Percentiles rank a stretch among this genome's conserved stretches.
Conservation (phyloP, 371 early-diverging fungal genomes). For the Mortierella sp. region DNA sequence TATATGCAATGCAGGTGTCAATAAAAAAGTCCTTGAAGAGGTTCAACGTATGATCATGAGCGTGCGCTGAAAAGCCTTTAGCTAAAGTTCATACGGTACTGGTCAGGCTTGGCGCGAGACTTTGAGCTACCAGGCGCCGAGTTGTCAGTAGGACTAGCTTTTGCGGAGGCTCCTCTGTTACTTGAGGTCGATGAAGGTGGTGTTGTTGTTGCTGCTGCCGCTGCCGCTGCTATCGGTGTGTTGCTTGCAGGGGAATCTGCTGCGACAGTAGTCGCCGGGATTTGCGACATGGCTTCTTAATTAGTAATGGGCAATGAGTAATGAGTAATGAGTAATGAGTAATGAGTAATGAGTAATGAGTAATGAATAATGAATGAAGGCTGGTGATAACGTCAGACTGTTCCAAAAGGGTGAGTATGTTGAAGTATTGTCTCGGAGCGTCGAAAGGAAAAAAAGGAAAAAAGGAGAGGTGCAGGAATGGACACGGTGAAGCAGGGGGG, state of each 20-base stretch:
- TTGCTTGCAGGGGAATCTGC: neutral
- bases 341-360: neutral
- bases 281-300: constrained; percentile 14
- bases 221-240: neutral
- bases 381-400: too few species aligned
- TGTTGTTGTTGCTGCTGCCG: neutral
- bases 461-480: neutral
- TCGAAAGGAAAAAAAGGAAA: neutral
- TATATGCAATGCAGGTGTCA: neutral
- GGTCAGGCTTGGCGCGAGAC: constrained; percentile 3
- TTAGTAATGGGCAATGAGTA: neutral
- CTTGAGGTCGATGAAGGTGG: neutral
- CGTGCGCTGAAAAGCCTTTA: too few species aligned
- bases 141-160: neutral
- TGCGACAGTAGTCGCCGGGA: neutral
- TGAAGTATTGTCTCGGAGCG: neutral
- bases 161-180: neutral
- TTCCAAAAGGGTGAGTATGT: neutral
- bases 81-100: constrained; percentile 12
- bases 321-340: neutral
- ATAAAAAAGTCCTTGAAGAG: too few species aligned
- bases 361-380: neutral
- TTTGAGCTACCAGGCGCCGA: neutral
- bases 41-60: neutral
- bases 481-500: too few species aligned